Evolutionary conservation across 805 yeast genomes (phyloP).

Genomic region (Cyberlindnera xishuangbannaensis): DNA sequence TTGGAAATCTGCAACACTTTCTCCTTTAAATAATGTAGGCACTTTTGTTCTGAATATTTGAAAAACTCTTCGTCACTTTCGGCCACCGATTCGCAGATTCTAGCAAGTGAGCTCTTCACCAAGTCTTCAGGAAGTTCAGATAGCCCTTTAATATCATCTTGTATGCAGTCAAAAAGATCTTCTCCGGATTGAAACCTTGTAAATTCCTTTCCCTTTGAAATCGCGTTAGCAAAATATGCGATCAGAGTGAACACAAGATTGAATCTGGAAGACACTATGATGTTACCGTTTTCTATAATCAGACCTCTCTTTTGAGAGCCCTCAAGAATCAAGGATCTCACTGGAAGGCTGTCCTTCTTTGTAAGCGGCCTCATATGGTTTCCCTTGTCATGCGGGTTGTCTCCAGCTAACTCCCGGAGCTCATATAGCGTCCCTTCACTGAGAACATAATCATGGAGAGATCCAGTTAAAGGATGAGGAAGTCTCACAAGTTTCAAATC

Average conservation of each 20-base stretch:
- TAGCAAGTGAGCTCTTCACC: conserved; percentile 19
- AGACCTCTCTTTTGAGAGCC: conserved; percentile 26
- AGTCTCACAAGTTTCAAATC: conserved; percentile 13
- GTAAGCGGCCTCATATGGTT: conserved; percentile 25
- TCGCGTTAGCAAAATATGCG: conserved; percentile 26
- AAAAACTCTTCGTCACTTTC: conserved; percentile 42
- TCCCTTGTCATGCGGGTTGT: conserved; percentile 30
- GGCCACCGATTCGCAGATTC: conserved; percentile 34
- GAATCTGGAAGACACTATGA: conserved; percentile 36
- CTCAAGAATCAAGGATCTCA: conserved; percentile 34
- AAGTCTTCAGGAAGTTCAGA: conserved; percentile 13
- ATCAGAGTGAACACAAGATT: conserved; percentile 37
- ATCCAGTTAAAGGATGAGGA: conserved; percentile 17
- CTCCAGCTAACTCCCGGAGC: conserved; percentile 32
- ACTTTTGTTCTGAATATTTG: conserved; percentile 37
- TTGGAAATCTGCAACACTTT: conserved; percentile 33
- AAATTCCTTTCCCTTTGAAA: conserved; percentile 25
- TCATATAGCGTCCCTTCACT: conserved; percentile 30
- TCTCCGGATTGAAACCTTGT: conserved; percentile 33
- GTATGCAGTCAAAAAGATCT: conserved; percentile 37
- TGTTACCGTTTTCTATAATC: conserved; percentile 35
- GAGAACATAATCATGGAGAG: conserved; percentile 11
- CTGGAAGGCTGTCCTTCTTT: conserved; percentile 26
- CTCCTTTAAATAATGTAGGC: conserved; percentile 31
- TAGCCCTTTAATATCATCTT: conserved; percentile 12